Evolutionary conservation across 2,329 filamentous ascomycete species (phyloP), one percentile per base, ranked within the genome.

Genomic region (Pseudopyricularia cyperi): DNA sequence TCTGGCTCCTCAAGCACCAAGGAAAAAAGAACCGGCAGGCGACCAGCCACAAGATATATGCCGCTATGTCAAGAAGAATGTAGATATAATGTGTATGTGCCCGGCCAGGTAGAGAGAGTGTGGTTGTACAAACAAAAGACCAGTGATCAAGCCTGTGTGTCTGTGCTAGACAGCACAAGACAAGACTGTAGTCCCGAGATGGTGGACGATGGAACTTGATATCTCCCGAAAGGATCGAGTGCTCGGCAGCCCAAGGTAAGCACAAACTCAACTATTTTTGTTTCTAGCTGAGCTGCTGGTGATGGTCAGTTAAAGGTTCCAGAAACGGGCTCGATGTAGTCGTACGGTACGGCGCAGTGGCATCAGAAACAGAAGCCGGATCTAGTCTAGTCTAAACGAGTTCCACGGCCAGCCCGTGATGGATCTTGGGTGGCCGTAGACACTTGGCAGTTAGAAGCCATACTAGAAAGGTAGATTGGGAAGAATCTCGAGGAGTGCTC

Each of bases 51-150:
- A 24, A 44, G 22, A 44, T 44, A 44, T 44, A 44, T 7, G 39
- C 22, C 39, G 39, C 22, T 44, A 12, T 14, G 22, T 7, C 22
- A 14, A 14, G 39, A 42, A 24, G 39, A 44, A 30, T 30, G 9
- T 30, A 9, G 28, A 5, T 9, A 30, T n/a, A n/a, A n/a, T n/a
- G n/a, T n/a, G n/a, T n/a, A n/a, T n/a, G n/a, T n/a, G n/a, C n/a
- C n/a, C n/a, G n/a, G n/a, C n/a, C n/a, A n/a, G n/a, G 37, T 19
- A 42, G 42, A 51, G 53, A 53, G 53, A 48, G 55, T 58, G 57
- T 57, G 56, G 59, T 56, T 56, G 57, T 44, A 59, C 57, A 60
- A n/a, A 30, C 46, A 46, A 46, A 56, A 55, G 44, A 53, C 35
- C 47, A 51, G 50, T 52, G 39, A 48, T 51, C 48, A 46, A 44